phyloP scores from a whole-genome alignment of 352 stramenopile species.

The Globisporangium polare region DNA sequence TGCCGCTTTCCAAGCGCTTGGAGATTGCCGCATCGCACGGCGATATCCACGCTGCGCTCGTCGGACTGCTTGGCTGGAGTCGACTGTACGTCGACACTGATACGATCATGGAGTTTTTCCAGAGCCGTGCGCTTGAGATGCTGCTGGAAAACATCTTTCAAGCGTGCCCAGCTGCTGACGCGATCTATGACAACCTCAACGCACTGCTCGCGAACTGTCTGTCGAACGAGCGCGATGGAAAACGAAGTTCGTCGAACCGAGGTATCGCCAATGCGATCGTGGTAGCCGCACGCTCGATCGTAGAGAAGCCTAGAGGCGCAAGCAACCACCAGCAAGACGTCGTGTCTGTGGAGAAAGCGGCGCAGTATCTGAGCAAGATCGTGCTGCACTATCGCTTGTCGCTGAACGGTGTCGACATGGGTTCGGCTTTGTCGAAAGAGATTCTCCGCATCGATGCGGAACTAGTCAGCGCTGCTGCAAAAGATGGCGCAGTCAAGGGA shows the following conservation, averaged over 20 bases:
- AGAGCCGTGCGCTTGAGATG: slow-evolving; percentile 55
- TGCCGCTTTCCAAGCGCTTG: slow-evolving; percentile 50
- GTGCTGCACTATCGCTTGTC: slow-evolving; percentile 46
- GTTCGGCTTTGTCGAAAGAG: slow-evolving; percentile 43
- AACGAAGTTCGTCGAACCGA: slow-evolving; percentile 21
- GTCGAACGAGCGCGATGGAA: slow-evolving; percentile 30
- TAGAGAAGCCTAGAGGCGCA: slow-evolving; percentile 18
- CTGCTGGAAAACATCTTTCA: slow-evolving; percentile 61
- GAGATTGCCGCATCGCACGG: slow-evolving; percentile 65
- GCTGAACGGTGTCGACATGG: slow-evolving; percentile 33
- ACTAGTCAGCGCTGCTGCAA: slow-evolving; percentile 29
- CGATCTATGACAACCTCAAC: slow-evolving; percentile 54
- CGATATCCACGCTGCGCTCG: slow-evolving; percentile 67
- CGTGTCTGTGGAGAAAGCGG: slow-evolving; percentile 24
- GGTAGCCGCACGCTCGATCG: slow-evolving; percentile 28
- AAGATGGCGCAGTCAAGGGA: slow-evolving; percentile 55
- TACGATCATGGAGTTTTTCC: slow-evolving; percentile 67
- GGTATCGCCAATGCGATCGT: slow-evolving; percentile 48
- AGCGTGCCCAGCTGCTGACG: slow-evolving; percentile 24
- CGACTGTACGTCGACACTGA: slow-evolving; percentile 55
- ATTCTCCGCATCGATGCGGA: slow-evolving; percentile 48
- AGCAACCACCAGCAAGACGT: slow-evolving; percentile 15
- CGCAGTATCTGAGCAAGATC: slow-evolving; percentile 45
- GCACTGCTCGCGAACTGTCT: slow-evolving; percentile 64
- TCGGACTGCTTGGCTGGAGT: slow-evolving; percentile 74